Evolutionary conservation across 306 rosid genomes (phyloP), one percentile per base, ranked within the genome.

Genomic region (Lagenaria siceraria): DNA sequence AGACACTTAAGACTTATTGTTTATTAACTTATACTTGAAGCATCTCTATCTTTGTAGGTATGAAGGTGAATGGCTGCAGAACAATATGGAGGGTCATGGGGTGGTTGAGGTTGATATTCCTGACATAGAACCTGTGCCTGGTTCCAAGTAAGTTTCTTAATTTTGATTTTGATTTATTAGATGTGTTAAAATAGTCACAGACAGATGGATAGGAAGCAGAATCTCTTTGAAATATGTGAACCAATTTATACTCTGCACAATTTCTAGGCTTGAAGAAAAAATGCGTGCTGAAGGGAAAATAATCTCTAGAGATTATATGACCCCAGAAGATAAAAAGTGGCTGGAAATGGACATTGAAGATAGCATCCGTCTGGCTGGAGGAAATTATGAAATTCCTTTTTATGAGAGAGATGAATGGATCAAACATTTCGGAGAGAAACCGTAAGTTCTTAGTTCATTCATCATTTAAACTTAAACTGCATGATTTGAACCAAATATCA

Each of bases 51-150:
- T 76, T 68, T 56, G 24, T 65, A 95, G 97, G 90, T 95, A 92
- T 81, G 99, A 95, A 92, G 99, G 97, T 78, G 99, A 95, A 83
- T 95, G 99, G 99, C 84, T 92, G 80, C 97, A 86, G 84, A 92
- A 95, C 54, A 80, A 86, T 77, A 84, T 89, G 84, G 97, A 90
- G 83, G 99, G 99, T 73, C 97, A 95, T 75, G 99, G 97, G 46
- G 93, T 95, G 76, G 82, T 90, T 84, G 99, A 95, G 86, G 97
- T 95, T 78, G 97, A 90, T 81, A 88, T 95, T 71, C 98, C 98
- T 58, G 96, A 82, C 69, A 81, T 85, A 73, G 97, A 95, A 79
- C 98, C 98, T 78, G 80, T 71, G 38, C 97, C 97, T n/a, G 98
- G 97, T 77, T 95, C 97, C 86, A 78, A 81, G 97, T 95, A 89